A percentile compares a stretch with the other conserved stretches of the same genome.
Conservation (phyloP, 2,329 filamentous ascomycete species). For the Fusarium neocosmosporiellum region DNA sequence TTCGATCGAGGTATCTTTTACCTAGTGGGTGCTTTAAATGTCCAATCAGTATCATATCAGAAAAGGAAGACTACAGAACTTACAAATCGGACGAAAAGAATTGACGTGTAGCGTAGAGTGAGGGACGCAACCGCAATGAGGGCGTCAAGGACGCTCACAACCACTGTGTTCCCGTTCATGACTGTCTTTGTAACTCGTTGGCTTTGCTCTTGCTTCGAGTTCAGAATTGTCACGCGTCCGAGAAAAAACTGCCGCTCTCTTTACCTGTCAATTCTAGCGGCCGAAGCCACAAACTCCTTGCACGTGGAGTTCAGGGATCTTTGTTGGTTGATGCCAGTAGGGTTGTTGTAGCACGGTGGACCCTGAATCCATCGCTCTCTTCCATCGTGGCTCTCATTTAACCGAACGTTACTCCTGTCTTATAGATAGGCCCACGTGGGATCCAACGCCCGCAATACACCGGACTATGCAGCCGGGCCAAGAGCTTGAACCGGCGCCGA, state of each 20-base stretch:
- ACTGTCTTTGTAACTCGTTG: background rate
- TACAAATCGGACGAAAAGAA: background rate
- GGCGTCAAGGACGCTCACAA: background rate
- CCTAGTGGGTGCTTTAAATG: background rate
- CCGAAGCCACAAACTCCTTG: background rate
- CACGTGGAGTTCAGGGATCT: conserved; percentile 3
- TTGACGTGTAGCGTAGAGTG: background rate
- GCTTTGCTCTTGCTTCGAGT: background rate
- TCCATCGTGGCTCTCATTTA: background rate
- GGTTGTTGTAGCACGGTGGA: background rate
- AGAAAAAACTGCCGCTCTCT: background rate
- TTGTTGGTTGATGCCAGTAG: background rate
- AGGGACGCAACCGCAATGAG: background rate
- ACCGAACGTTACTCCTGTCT: background rate
- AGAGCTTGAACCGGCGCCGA: background rate
- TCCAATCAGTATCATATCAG: background rate
- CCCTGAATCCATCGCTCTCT: background rate
- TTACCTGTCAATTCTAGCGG: background rate
- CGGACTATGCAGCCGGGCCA: background rate
- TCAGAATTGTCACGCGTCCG: background rate
- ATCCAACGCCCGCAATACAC: background rate
- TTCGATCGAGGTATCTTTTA: background rate
- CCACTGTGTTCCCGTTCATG: background rate
- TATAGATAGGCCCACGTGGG: background rate
- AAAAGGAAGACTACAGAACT: background rate